A percentile compares a stretch with the other conserved stretches of the same genome.
phyloP scores from a whole-genome alignment of 1,284 basidiomycete species.

The Earliella scabrosa region DNA sequence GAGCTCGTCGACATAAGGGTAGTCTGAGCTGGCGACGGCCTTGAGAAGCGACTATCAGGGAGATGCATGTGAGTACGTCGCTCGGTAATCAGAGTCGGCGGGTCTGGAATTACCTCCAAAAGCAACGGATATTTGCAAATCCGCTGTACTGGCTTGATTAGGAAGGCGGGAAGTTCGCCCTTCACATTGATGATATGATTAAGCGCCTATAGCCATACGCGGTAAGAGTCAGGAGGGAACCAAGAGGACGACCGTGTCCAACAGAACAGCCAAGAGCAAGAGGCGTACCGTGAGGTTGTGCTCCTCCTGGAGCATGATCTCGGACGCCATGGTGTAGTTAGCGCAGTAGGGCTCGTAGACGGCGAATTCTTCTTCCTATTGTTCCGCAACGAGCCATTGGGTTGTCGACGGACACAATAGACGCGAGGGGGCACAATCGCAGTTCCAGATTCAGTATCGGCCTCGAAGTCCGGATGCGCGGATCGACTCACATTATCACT shows the following conservation, averaged over 20 bases:
- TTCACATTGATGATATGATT: conserved; percentile 82
- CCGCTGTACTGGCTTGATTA: conserved; percentile 83
- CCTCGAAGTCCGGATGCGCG: conserved; percentile 26
- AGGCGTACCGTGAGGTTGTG: conserved; percentile 79
- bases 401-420: conserved; percentile 38
- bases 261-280: conserved; percentile 33
- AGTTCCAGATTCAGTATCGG: conserved; percentile 38
- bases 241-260: conserved; percentile 18
- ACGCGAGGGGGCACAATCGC: conserved; percentile 37
- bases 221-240: conserved; percentile 32
- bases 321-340: conserved; percentile 89
- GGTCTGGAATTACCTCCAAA: conserved; percentile 50
- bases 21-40: conserved; percentile 65
- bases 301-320: conserved; percentile 86
- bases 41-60: conserved; percentile 61
- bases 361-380: conserved; percentile 91
- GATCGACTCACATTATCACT: conserved; percentile 70
- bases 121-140: conserved; percentile 80
- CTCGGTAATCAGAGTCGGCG: conserved; percentile 6
- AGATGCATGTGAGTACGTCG: conserved; percentile 8
- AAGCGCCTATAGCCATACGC: conserved; percentile 57
- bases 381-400: conserved; percentile 40
- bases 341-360: conserved; percentile 99
- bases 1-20: conserved; percentile 83
- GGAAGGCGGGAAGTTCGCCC: conserved; percentile 86